Base-by-base conservation (phyloP, 495 filamentous ascomycete species). In the Penicillium herquei region DNA sequence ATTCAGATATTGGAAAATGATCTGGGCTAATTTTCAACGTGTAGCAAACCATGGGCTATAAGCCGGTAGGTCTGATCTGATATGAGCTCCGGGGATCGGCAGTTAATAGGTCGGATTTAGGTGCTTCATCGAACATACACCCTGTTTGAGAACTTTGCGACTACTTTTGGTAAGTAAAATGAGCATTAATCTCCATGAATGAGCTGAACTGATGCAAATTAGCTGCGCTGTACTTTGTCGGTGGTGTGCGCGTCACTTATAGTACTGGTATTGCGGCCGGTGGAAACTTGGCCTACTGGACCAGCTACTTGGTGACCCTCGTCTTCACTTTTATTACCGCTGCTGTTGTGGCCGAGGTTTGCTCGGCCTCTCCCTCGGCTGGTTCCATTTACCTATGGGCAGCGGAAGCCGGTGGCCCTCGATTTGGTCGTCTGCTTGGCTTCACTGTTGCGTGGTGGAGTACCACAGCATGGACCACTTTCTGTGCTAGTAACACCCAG, bases 371-470 rank as follows among this genome's bases (percentile, higher is more conserved):
- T 10, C 80, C 80, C 1, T 78, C 80, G 0, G 79, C 80, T 10
- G 80, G 80, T 0, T 82, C 79, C 0, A 83, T 83, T 54, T 83
- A 83, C 51, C 70, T 82, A 42, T 83, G 80, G 80, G 80, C 80
- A 16, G 80, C 80, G 14, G 80, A 83, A 59, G 69, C 79, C 9
- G 80, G 80, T 39, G 80, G 80, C 37, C 77, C 77, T 35, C 68
- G 72, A 26, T 83, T 71, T 61, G 80, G 80, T 8, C 64, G 80
- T 41, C 65, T 83, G 3, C 64, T 83, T 32, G 80, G 80, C 7
- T 82, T 83, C 60, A 67, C 81, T 35, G 80, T 82, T 33, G 80
- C 80, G 4, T 83, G 80, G 80, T 83, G 80, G 80, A 81, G 78
- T 67, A 82, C 79, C 9, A 83, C 80, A 2, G 80, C 80, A 7